Evolutionary conservation across 768 basidiomycete species (phyloP).

Genomic region (Hericium rajendrae): DNA sequence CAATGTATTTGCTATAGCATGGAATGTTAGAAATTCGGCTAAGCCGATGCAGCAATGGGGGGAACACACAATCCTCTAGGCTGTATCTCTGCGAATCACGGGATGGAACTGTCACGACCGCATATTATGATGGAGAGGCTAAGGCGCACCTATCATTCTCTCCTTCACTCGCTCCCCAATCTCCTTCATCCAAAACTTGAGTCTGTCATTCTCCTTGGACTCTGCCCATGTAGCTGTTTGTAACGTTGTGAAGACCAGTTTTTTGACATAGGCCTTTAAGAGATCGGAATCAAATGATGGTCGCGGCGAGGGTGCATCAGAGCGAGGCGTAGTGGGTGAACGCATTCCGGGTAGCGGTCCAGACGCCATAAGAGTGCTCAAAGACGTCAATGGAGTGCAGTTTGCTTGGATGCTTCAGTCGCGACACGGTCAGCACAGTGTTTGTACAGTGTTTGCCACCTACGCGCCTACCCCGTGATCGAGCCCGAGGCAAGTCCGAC

Average conservation of each 20-base stretch:
- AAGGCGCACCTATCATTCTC: constrained; percentile 51
- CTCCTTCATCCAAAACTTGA: constrained; percentile 73
- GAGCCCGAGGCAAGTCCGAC: not conserved
- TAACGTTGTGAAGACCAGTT: constrained; percentile 62
- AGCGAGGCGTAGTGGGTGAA: constrained; percentile 54
- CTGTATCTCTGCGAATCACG: constrained; percentile 46
- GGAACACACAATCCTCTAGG: constrained; percentile 58
- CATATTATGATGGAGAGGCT: not conserved
- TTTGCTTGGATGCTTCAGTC: not conserved
- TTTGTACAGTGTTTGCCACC: constrained; percentile 6
- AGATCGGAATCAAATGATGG: constrained; percentile 61
- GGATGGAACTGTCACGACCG: constrained; percentile 1
- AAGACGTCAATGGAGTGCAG: constrained; percentile 10
- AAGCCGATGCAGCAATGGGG: not conserved
- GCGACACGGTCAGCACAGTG: constrained; percentile 1
- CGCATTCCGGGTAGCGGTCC: constrained; percentile 33
- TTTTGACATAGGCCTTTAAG: constrained; percentile 74
- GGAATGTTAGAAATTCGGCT: constrained; percentile 3
- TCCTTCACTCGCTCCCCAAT: constrained; percentile 80
- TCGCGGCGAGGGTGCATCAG: constrained; percentile 48
- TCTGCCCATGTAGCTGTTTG: constrained; percentile 59
- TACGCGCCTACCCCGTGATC: not conserved
- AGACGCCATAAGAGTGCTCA: constrained; percentile 5
- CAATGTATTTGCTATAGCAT: constrained; percentile 67
- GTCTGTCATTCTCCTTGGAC: constrained; percentile 55